A percentile compares a stretch with the other conserved stretches of the same genome.
Evolutionary conservation across 2,329 filamentous ascomycete species (phyloP).

Genomic region (Incumbomyces lentus): DNA sequence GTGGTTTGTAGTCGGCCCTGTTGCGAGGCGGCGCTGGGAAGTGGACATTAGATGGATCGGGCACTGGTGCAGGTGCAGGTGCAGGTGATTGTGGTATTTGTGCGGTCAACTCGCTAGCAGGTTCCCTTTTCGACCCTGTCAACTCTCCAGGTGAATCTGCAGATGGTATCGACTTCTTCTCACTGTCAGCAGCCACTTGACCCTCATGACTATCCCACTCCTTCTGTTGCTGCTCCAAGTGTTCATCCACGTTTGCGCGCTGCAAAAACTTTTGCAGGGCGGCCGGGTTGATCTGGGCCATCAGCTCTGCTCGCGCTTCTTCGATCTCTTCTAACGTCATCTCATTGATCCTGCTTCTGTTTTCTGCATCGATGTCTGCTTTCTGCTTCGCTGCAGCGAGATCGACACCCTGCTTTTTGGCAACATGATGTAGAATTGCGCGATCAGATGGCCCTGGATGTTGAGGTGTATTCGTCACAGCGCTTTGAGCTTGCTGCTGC

Average conservation of each 20-base stretch:
- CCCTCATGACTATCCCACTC: conserved; percentile 11
- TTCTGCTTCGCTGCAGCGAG: conserved; percentile 50
- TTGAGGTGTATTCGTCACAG: conserved; percentile 12
- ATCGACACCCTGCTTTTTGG: conserved; percentile 17
- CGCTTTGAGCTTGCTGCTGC: conserved; percentile 5
- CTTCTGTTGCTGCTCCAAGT: conserved; percentile 18
- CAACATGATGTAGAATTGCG: conserved; percentile 16
- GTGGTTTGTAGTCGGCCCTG: conserved; percentile 50
- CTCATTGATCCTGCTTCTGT: conserved; percentile 56
- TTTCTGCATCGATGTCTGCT: conserved; percentile 68
- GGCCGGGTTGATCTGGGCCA: conserved; percentile 62
- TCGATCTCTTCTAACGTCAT: conserved; percentile 81
- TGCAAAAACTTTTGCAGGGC: conserved; percentile 67
- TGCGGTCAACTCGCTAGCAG: background rate
- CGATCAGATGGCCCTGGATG: conserved; percentile 16
- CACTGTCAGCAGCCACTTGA: background rate
- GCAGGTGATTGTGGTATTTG: conserved; percentile 1
- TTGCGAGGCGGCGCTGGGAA: conserved; percentile 36
- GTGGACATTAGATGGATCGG: conserved; percentile 33
- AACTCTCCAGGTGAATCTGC: background rate
- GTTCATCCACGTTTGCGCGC: conserved; percentile 65
- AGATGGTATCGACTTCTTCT: conserved; percentile 25
- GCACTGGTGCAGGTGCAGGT: conserved; percentile 21
- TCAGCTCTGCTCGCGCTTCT: conserved; percentile 67
- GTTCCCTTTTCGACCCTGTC: conserved; percentile 9